These are phyloP conservation scores for Persicaria tinctoria DNA, from an alignment of 148 eudicot genomes.

Conservation along the genomic window DNA sequence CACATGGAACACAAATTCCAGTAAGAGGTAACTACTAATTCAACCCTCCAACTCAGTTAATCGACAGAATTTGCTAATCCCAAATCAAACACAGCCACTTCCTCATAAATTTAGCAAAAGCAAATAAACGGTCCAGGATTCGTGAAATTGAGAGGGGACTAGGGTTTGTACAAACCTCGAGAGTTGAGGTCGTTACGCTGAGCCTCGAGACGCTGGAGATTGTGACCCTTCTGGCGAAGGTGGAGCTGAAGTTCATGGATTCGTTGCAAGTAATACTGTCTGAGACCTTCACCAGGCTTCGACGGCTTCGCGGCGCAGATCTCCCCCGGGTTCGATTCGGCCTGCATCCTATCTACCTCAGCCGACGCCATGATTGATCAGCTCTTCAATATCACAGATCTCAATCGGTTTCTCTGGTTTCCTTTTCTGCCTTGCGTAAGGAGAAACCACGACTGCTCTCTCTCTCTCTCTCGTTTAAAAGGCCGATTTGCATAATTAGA, in stretches of 20 bases:
- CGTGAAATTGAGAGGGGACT: neutral
- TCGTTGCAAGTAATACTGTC: slow-evolving; percentile 41
- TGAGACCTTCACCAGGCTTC: slow-evolving; percentile 43
- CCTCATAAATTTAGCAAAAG: neutral
- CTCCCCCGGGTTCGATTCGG: slow-evolving; percentile 2
- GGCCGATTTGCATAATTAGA: no score
- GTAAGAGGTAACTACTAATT: no score
- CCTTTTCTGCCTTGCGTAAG: no score
- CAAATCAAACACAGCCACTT: no score
- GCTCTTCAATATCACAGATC: neutral
- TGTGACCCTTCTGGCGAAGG: slow-evolving; percentile 32
- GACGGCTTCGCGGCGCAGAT: neutral
- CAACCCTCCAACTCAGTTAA: no score
- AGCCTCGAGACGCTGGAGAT: slow-evolving; percentile 65
- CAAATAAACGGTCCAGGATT: neutral
- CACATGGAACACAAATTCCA: no score
- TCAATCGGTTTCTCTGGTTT: no score
- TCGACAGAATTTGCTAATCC: no score
- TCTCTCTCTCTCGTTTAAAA: no score
- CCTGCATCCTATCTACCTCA: slow-evolving; percentile 23
- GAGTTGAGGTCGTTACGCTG: slow-evolving; percentile 69
- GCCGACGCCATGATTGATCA: slow-evolving; percentile 16
- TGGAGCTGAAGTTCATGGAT: slow-evolving; percentile 56
- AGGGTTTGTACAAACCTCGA: slow-evolving; percentile 28
- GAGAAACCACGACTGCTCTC: no score